phyloP scores from a whole-genome alignment of 192 early-diverging fungal species.

The Backusella tuberculispora region DNA sequence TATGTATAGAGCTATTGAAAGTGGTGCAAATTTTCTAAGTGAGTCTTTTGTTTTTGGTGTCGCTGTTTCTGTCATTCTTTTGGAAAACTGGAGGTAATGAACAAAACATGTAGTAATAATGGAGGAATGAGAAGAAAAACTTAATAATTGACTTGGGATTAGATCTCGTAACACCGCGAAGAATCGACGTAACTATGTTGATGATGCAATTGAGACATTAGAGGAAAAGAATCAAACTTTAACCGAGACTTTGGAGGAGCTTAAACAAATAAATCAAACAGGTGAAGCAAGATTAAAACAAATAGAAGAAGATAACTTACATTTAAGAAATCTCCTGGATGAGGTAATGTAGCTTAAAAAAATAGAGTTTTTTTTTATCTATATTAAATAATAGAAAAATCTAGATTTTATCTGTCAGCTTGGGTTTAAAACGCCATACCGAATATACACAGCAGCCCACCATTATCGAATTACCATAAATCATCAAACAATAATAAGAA shows the following conservation, averaged over 20 bases:
- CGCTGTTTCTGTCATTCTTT: conserved; percentile 70
- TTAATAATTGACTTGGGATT: background rate
- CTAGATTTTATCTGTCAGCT: conserved; percentile 49
- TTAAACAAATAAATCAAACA: conserved; percentile 24
- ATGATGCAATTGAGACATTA: conserved; percentile 60
- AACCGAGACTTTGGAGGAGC: conserved; percentile 46
- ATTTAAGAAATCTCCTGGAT: conserved; percentile 49
- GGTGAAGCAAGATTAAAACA: conserved; percentile 42
- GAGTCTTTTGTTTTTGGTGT: conserved; percentile 80
- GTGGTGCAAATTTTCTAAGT: conserved; percentile 79
- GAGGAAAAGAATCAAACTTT: conserved; percentile 45
- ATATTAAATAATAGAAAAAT: background rate
- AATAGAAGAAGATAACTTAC: conserved; percentile 45
- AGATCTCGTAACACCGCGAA: conserved; percentile 54
- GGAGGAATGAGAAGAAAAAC: conserved; percentile 1
- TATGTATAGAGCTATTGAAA: conserved; percentile 68
- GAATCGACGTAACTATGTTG: conserved; percentile 52
- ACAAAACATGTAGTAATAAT: too few relatives aligned
- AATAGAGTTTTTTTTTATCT: background rate
- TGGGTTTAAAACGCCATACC: conserved; percentile 51
- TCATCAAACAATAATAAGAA: background rate
- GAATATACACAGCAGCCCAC: conserved; percentile 41
- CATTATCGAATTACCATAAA: conserved; percentile 32
- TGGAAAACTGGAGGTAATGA: conserved; percentile 68
- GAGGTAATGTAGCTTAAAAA: conserved; percentile 28